Evolutionary conservation across 2,329 filamentous ascomycete species (phyloP).

Genomic region (Simplicillium aogashimaense): DNA sequence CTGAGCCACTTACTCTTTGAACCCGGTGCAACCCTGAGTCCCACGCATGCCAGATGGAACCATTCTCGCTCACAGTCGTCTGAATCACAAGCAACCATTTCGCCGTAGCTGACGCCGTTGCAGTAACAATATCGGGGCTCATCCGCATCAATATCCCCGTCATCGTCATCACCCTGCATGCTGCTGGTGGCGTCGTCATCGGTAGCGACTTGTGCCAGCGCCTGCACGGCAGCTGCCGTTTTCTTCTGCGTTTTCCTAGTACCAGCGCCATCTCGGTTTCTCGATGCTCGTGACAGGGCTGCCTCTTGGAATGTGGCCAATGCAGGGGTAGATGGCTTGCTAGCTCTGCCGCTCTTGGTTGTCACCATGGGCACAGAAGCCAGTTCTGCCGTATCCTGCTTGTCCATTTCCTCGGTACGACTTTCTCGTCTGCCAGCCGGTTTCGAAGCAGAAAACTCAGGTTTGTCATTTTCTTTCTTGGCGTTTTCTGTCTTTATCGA

Average conservation of each 20-base stretch:
- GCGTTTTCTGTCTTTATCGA: slow-evolving; percentile 19
- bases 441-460: slow-evolving; percentile 13
- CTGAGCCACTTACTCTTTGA: slow-evolving; percentile 52
- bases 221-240: slow-evolving; percentile 23
- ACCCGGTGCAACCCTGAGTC: slow-evolving; percentile 67
- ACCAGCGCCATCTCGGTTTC: slow-evolving; percentile 28
- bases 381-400: slow-evolving; percentile 35
- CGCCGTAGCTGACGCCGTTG: slow-evolving; percentile 69
- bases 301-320: slow-evolving; percentile 50
- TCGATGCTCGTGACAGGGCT: slow-evolving; percentile 41
- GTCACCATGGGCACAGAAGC: slow-evolving; percentile 37
- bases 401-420: slow-evolving; percentile 25
- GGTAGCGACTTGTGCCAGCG: slow-evolving; percentile 17
- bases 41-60: slow-evolving; percentile 78
- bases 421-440: slow-evolving; percentile 32
- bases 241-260: slow-evolving; percentile 54
- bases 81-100: slow-evolving; percentile 76
- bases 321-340: slow-evolving; percentile 57
- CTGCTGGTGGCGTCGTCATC: slow-evolving; percentile 34
- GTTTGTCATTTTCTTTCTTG: slow-evolving; percentile 22
- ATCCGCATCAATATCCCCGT: slow-evolving; percentile 56
- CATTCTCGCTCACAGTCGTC: slow-evolving; percentile 65
- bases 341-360: slow-evolving; percentile 56
- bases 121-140: slow-evolving; percentile 74
- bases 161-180: slow-evolving; percentile 27